phyloP scores from a whole-genome alignment of 768 basidiomycete species.

The Phlebiopsis gigantea region DNA sequence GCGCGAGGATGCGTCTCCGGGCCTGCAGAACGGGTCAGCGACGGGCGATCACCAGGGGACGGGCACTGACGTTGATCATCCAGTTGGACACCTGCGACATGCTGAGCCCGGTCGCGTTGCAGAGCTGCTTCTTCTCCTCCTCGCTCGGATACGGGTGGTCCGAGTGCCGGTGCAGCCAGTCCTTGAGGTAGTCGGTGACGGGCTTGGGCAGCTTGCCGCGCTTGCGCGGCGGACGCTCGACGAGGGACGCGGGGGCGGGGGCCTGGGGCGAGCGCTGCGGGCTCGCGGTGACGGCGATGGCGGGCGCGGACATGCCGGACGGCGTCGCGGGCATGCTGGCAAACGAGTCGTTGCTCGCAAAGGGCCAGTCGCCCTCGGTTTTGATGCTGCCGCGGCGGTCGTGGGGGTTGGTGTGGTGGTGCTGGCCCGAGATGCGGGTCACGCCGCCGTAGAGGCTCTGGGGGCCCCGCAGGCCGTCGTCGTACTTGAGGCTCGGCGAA shows the following conservation, averaged over 20 bases:
- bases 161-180: constrained; percentile 83
- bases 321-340: constrained; percentile 35
- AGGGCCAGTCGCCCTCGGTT: constrained; percentile 63
- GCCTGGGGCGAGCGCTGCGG: constrained; percentile 31
- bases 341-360: constrained; percentile 44
- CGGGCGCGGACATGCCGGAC: constrained; percentile 16
- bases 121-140: constrained; percentile 77
- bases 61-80: constrained; percentile 79
- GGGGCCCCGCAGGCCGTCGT: constrained; percentile 66
- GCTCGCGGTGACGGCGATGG: constrained; percentile 33
- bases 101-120: constrained; percentile 78
- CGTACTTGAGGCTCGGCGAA: constrained; percentile 49
- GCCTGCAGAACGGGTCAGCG: constrained; percentile 41
- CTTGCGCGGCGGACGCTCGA: constrained; percentile 75
- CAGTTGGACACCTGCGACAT: constrained; percentile 91
- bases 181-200: constrained; percentile 84
- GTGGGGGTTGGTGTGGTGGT: constrained; percentile 45
- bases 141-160: constrained; percentile 89
- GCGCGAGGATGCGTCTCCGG: constrained; percentile 76
- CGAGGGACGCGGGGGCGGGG: constrained; percentile 47
- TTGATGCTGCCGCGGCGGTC: constrained; percentile 31
- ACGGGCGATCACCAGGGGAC: constrained; percentile 16
- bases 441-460: constrained; percentile 62
- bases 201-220: constrained; percentile 88
- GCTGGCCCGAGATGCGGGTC: constrained; percentile 68